These are phyloP conservation scores for Cystoderma amianthinum DNA, from an alignment of 768 basidiomycete species.

Conservation along the genomic window DNA sequence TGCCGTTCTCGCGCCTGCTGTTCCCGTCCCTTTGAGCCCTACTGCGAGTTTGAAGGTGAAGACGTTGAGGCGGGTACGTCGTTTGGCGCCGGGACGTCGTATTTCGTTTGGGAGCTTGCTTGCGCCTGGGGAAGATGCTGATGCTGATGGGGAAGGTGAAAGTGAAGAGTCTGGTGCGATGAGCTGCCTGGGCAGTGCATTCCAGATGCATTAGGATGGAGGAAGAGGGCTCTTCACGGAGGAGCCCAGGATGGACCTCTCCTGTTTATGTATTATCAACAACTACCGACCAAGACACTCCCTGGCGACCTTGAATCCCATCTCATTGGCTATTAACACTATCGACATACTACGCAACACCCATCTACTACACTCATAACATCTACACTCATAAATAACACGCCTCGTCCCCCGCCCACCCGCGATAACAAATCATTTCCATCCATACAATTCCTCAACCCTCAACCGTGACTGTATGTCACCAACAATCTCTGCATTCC, in stretches of 20 bases:
- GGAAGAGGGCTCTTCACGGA: too few relatives aligned
- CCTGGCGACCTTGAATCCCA: background rate
- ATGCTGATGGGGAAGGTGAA: conserved; percentile 26
- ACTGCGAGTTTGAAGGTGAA: conserved; percentile 19
- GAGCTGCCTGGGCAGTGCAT: conserved; percentile 59
- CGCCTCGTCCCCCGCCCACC: background rate
- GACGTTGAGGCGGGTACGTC: conserved; percentile 46
- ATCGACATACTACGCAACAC: background rate
- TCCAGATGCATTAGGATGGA: conserved; percentile 27
- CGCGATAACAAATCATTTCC: background rate
- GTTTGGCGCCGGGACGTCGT: conserved; percentile 39
- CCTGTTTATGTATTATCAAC: conserved; percentile 1
- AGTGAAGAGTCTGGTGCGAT: conserved; percentile 13
- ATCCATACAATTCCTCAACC: too few relatives aligned
- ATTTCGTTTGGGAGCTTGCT: conserved; percentile 62
- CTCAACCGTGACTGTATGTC: background rate
- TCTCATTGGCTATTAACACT: background rate
- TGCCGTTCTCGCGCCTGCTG: conserved; percentile 6
- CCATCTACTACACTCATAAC: too few relatives aligned
- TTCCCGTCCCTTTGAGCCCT: conserved; percentile 1
- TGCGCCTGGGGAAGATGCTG: conserved; percentile 27
- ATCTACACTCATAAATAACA: background rate
- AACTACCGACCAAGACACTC: background rate
- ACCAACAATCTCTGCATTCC: background rate
- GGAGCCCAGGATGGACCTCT: background rate